Percentiles rank a stretch among this genome's conserved stretches.
These are phyloP conservation scores for Corymbia calophylla DNA, from an alignment of 441 rosid species.

Conservation along the genomic window DNA sequence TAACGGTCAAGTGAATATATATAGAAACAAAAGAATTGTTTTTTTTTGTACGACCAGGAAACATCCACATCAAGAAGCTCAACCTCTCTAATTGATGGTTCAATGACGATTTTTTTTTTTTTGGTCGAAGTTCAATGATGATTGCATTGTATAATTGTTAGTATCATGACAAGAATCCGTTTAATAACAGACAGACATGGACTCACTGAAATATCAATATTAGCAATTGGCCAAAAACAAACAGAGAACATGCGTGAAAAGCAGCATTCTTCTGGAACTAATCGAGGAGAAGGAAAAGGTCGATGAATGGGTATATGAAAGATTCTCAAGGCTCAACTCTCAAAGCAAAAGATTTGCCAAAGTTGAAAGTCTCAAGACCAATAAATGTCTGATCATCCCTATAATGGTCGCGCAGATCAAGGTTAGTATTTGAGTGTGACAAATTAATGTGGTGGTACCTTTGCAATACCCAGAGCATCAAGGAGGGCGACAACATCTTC, in stretches of 20 bases:
- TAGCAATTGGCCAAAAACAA: not conserved
- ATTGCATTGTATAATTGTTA: not conserved
- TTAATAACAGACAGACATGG: not conserved
- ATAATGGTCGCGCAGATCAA: not conserved
- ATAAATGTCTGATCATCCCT: not conserved
- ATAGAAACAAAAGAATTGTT: not conserved
- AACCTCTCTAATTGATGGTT: not conserved
- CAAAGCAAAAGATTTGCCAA: not conserved
- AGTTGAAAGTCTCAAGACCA: not conserved
- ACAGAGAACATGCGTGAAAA: not conserved
- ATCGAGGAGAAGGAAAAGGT: not conserved
- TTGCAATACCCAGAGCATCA: conserved; percentile 1
- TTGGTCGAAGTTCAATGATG: not conserved
- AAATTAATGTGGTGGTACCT: not conserved
- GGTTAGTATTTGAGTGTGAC: not conserved
- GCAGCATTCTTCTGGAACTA: not conserved
- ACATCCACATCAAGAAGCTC: not conserved
- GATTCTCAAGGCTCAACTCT: not conserved
- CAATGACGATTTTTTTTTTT: not conserved
- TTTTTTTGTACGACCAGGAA: not conserved
- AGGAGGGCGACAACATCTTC: conserved; percentile 7
- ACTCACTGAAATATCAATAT: not conserved
- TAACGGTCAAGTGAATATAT: not conserved
- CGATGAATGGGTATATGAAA: not conserved
- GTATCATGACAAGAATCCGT: not conserved